Evolutionary conservation across 2,329 filamentous ascomycete genomes (phyloP).

Genomic region (Trichoderma asperellum): DNA sequence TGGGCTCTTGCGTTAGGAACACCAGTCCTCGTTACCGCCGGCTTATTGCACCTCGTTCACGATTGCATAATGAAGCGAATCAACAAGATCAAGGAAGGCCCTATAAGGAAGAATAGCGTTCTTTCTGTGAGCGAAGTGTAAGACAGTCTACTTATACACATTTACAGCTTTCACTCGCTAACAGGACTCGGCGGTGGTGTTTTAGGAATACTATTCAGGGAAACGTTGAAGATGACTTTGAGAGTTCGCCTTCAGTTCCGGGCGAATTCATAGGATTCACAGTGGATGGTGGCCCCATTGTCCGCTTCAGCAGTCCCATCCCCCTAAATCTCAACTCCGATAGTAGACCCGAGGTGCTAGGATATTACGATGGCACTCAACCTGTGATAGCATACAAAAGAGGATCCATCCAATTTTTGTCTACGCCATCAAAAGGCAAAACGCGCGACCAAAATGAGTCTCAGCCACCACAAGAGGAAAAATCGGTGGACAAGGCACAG

Average conservation of each 20-base stretch:
- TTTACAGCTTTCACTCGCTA: background rate
- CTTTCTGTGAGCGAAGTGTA: constrained; percentile 52
- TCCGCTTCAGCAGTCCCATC: constrained; percentile 47
- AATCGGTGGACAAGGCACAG: background rate
- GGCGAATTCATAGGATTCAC: constrained; percentile 51
- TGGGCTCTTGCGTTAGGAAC: constrained; percentile 65
- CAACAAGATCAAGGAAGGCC: constrained; percentile 38
- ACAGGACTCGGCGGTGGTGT: background rate
- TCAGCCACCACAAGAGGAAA: background rate
- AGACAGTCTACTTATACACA: constrained; percentile 33
- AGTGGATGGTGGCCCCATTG: constrained; percentile 50
- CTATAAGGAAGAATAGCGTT: constrained; percentile 34
- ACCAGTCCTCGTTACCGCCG: constrained; percentile 62
- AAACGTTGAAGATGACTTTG: constrained; percentile 37
- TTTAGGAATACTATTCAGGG: constrained; percentile 45
- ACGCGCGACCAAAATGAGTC: background rate
- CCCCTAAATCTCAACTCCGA: constrained; percentile 40
- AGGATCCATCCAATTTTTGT: constrained; percentile 37
- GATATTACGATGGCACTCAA: constrained; percentile 41
- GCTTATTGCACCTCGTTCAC: constrained; percentile 55
- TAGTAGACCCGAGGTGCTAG: constrained; percentile 45
- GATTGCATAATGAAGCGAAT: constrained; percentile 45
- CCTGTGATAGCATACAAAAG: constrained; percentile 48
- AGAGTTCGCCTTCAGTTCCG: constrained; percentile 39
- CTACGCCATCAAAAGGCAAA: background rate